Evolutionary conservation across 129 eudicot species (phyloP).

Genomic region (Escallonia herrerae): DNA sequence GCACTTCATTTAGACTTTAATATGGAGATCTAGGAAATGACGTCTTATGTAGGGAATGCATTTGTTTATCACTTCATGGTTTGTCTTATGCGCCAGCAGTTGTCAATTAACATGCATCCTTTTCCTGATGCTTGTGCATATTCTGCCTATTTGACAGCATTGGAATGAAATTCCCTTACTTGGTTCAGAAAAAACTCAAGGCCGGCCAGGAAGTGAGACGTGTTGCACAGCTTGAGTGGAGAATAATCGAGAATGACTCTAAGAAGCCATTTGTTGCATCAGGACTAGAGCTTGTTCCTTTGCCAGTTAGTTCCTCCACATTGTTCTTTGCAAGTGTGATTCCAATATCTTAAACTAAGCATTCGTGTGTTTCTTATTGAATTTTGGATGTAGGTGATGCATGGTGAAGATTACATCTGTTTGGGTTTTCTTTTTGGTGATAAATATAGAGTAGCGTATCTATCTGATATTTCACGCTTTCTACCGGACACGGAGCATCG

Average conservation of each 20-base stretch:
- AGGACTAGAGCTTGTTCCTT: slow-evolving; percentile 74
- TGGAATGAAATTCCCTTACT: slow-evolving; percentile 67
- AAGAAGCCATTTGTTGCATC: slow-evolving; percentile 83
- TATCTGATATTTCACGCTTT: slow-evolving; percentile 94
- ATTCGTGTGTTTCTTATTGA: slow-evolving; percentile 9
- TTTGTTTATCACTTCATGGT: neutral
- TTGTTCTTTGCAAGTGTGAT: slow-evolving; percentile 9
- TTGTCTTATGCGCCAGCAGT: neutral
- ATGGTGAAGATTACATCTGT: slow-evolving; percentile 92
- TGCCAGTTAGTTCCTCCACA: slow-evolving; percentile 55
- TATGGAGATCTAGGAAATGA: neutral
- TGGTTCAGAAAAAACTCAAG: slow-evolving; percentile 56
- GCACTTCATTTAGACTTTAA: neutral
- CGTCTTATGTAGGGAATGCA: neutral
- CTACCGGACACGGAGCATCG: slow-evolving; percentile 69
- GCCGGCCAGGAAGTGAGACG: slow-evolving; percentile 81
- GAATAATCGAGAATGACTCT: slow-evolving; percentile 60
- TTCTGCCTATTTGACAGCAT: slow-evolving; percentile 44
- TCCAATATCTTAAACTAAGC: neutral
- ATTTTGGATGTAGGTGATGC: slow-evolving; percentile 72
- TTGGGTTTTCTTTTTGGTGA: slow-evolving; percentile 81
- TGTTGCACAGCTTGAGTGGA: slow-evolving; percentile 87
- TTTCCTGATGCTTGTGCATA: slow-evolving; percentile 15
- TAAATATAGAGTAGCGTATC: slow-evolving; percentile 69
- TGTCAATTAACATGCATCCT: slow-evolving; percentile 4